Conservation (phyloP, 345 rosid genomes). For the Populus nigra region DNA sequence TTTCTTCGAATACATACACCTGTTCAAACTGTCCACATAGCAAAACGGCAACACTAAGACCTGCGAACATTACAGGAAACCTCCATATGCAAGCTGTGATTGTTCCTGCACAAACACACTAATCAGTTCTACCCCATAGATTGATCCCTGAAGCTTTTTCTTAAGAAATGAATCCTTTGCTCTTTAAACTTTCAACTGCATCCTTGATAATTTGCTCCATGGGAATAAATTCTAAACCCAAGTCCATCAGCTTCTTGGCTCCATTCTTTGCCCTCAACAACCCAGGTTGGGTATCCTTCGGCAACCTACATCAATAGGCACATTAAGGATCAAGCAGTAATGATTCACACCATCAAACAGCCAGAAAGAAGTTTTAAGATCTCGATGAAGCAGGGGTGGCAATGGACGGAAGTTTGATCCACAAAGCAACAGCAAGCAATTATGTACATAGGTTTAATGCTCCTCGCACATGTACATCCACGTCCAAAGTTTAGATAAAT, state of each 20-base stretch:
- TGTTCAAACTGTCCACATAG: too few species aligned
- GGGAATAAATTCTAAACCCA: constrained; percentile 70
- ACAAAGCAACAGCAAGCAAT: not conserved
- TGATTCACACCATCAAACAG: too few species aligned
- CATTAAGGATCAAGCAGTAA: not conserved
- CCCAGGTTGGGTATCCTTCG: constrained; percentile 80
- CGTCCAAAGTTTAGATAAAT: too few species aligned
- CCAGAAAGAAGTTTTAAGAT: not conserved
- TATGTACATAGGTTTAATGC: too few species aligned
- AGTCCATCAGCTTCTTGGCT: constrained; percentile 63
- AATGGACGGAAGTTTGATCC: not conserved
- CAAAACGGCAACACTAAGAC: too few species aligned
- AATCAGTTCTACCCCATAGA: too few species aligned
- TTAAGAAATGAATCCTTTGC: constrained; percentile 61
- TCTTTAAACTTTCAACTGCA: constrained; percentile 68
- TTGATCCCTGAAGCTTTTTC: not conserved
- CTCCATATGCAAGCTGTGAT: too few species aligned
- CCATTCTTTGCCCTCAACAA: constrained; percentile 64
- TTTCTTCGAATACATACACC: too few species aligned
- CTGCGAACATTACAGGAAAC: too few species aligned
- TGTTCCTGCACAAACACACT: too few species aligned
- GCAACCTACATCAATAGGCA: constrained; percentile 39
- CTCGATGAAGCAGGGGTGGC: not conserved
- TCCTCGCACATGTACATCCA: too few species aligned
- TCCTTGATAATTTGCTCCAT: constrained; percentile 88